A percentile compares a stretch with the other conserved stretches of the same genome.
Evolutionary conservation across 2,329 filamentous ascomycete genomes (phyloP).

Genomic region (Calonectria pseudoreteaudii): DNA sequence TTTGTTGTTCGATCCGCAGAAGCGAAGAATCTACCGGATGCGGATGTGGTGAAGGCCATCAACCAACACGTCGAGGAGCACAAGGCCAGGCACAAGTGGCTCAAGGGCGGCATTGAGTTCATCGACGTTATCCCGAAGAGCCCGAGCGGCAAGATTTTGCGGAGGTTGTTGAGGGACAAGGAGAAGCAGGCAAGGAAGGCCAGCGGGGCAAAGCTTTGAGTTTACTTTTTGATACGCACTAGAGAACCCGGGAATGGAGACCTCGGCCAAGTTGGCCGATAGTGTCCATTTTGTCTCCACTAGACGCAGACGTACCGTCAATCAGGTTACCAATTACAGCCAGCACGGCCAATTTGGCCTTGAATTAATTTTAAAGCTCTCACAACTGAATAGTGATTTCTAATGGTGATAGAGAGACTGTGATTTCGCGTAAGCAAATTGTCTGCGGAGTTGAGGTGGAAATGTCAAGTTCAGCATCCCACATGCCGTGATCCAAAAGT

Average conservation of each 20-base stretch:
- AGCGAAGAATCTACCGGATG: slow-evolving; percentile 63
- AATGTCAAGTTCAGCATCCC: background rate
- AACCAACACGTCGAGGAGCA: slow-evolving; percentile 70
- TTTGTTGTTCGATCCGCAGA: slow-evolving; percentile 64
- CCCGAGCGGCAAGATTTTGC: slow-evolving; percentile 78
- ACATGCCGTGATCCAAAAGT: background rate
- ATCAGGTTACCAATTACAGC: background rate
- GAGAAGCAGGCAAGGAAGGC: slow-evolving; percentile 55
- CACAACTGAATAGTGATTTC: background rate
- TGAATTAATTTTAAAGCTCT: background rate
- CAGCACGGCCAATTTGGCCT: slow-evolving; percentile 3
- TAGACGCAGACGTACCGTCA: background rate
- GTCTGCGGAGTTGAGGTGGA: background rate
- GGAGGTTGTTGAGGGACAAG: slow-evolving; percentile 75
- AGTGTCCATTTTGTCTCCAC: background rate
- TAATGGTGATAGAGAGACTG: background rate
- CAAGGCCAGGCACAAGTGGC: slow-evolving; percentile 75
- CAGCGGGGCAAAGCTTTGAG: slow-evolving; percentile 6
- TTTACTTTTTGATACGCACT: background rate
- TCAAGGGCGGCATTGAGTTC: slow-evolving; percentile 72
- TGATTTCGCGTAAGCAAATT: background rate
- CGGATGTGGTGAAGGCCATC: slow-evolving; percentile 62
- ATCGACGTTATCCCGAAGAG: slow-evolving; percentile 76
- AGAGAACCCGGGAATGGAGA: background rate
- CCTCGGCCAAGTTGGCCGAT: background rate